Percentiles rank a stretch among this genome's conserved stretches.
Conservation (phyloP, 225 moss, liverwort and hornwort genomes). For the Marchantia polymorpha region DNA sequence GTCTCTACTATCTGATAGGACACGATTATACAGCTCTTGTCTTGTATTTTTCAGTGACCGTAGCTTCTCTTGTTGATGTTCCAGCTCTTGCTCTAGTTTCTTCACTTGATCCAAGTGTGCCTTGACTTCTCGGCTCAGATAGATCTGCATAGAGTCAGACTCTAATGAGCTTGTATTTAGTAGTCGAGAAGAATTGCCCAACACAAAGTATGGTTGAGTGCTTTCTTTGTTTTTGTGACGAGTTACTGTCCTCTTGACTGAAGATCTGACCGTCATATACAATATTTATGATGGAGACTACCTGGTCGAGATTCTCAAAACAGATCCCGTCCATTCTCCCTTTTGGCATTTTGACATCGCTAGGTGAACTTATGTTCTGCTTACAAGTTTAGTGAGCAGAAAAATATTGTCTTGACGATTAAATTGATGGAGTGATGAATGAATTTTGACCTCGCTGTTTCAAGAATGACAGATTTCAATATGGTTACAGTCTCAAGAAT, state of each 20-base stretch:
- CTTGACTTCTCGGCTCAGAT: conserved; percentile 71
- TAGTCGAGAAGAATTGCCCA: neutral
- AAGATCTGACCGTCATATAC: too few species aligned
- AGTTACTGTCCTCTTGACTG: neutral
- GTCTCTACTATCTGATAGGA: conserved; percentile 61
- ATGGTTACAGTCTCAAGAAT: conserved; percentile 15
- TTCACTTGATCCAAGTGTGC: conserved; percentile 54
- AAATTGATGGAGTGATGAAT: neutral
- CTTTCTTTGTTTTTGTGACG: neutral
- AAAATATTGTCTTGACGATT: too few species aligned
- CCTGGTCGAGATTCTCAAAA: too few species aligned
- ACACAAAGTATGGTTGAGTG: neutral
- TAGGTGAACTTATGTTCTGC: neutral
- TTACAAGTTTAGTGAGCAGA: too few species aligned
- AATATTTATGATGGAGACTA: too few species aligned
- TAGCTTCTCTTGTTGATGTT: conserved; percentile 61
- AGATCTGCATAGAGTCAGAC: conserved; percentile 43
- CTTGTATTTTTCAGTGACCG: conserved; percentile 63
- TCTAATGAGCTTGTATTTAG: neutral
- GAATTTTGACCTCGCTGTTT: neutral
- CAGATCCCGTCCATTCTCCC: neutral
- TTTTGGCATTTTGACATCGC: neutral
- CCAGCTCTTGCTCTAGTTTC: conserved; percentile 63
- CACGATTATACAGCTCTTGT: conserved; percentile 68
- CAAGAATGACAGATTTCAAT: neutral